These are phyloP conservation scores for Coniochaeta ligniaria DNA, from an alignment of 2,329 filamentous ascomycete species.

Conservation along the genomic window DNA sequence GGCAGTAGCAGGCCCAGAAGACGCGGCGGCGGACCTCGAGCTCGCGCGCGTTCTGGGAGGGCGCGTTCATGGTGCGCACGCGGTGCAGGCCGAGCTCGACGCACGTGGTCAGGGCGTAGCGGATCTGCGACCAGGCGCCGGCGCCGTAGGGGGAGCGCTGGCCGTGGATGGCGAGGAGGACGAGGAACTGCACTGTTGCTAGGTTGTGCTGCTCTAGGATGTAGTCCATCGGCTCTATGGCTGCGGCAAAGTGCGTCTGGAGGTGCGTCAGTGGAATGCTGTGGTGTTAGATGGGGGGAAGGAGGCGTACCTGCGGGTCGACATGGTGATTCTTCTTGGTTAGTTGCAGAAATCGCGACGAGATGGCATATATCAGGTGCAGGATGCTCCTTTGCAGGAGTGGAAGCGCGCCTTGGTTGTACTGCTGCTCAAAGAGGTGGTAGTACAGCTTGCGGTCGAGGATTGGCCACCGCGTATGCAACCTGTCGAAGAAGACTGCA, in stretches of 20 bases:
- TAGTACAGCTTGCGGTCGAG: slow-evolving; percentile 14
- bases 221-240: slow-evolving; percentile 21
- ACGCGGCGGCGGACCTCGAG: slow-evolving; percentile 20
- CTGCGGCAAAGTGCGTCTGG: slow-evolving; percentile 17
- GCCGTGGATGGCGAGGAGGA: slow-evolving; percentile 24
- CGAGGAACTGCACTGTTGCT: slow-evolving; percentile 21
- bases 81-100: slow-evolving; percentile 25
- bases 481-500: slow-evolving; percentile 16
- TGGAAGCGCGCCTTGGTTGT: slow-evolving; percentile 10
- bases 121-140: slow-evolving; percentile 24
- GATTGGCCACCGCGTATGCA: slow-evolving; percentile 18
- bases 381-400: slow-evolving; percentile 16
- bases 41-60: slow-evolving; percentile 7
- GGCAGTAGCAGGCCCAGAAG: slow-evolving; percentile 27
- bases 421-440: slow-evolving; percentile 12
- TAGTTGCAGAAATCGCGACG: slow-evolving; percentile 16
- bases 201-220: slow-evolving; percentile 24
- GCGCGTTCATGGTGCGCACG: slow-evolving; percentile 2
- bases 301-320: slow-evolving; percentile 11
- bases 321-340: slow-evolving; percentile 16
- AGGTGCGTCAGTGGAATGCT: background rate
- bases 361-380: slow-evolving; percentile 18
- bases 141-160: slow-evolving; percentile 25
- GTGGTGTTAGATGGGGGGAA: background rate
- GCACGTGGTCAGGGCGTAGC: slow-evolving; percentile 21